Base-by-base conservation (phyloP, 306 rosid species). In the Parietaria judaica region DNA sequence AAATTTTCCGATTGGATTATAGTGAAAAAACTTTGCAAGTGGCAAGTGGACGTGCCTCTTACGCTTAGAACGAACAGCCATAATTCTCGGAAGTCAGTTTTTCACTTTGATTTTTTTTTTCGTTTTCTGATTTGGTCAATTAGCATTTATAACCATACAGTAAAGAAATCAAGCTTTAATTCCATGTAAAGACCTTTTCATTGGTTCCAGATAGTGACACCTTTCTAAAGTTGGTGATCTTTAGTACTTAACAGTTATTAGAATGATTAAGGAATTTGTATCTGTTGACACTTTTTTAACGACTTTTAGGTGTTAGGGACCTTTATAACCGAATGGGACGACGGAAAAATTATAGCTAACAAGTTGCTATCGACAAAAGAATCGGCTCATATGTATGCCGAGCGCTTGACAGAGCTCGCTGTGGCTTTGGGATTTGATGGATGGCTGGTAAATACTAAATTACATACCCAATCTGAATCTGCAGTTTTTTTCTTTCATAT, bases 381-480 rank as follows among this genome's bases (percentile, higher is more conserved):
- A 58, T 82, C 96, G 54, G 83, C 95, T 51, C 83, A 80, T 66
- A 75, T 82, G 90, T 88, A 84, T 71, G 99, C 96, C 17, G 87
- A 88, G 69, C 78, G 78, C 59, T 70, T 92, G 72, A 58, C 77
- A 1, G 95, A 92, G 83, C 94, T 92, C 60, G 94, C 95, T 70
- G 70, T 69, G 54, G 76, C 70, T 41, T 80, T 92, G 77, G 88
- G 95, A 68, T 92, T 92, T 14, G 99, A 92, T 66, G 99, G 96
- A 14, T 92, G 99, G 99, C 96, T 92, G 80, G 99, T 92, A 82
- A 75, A 14, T 57, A 60, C 96, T 92, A 80, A 75, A 14, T 57
- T 57, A 51, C 37, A 60, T 68, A 16, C 10, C 47, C 37, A n/a
- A 68, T 61, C n/a, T 14, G 12, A 15, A 36, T 48, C 44, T 72